Percentiles rank a stretch among this genome's conserved stretches.
These are phyloP conservation scores for Tetracladium setigerum DNA, from an alignment of 495 filamentous ascomycete species.

Conservation along the genomic window DNA sequence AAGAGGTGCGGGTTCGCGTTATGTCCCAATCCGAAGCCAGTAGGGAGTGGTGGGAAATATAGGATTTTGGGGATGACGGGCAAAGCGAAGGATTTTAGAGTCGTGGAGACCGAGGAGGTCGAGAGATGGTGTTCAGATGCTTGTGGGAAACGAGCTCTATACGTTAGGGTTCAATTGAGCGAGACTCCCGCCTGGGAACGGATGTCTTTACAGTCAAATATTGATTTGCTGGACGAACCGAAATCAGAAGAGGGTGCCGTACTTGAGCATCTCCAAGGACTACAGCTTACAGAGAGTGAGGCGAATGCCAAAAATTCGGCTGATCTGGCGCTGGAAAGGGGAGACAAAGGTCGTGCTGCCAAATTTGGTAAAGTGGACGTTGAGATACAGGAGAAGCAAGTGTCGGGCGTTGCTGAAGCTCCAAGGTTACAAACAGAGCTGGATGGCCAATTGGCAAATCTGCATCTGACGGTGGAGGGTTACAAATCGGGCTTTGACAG, in stretches of 20 bases:
- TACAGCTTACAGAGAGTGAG: conserved; percentile 9
- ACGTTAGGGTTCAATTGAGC: conserved; percentile 76
- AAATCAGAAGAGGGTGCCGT: conserved; percentile 14
- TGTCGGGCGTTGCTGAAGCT: conserved; percentile 21
- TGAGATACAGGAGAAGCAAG: conserved; percentile 42
- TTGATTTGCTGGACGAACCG: conserved; percentile 49
- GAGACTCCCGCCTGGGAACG: conserved; percentile 74
- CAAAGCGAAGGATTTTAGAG: conserved; percentile 41
- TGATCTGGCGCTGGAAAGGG: conserved; percentile 47
- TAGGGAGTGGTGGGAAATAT: conserved; percentile 35
- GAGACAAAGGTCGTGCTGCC: conserved; percentile 26
- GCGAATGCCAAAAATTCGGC: conserved; percentile 21
- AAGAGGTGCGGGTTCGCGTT: conserved; percentile 75
- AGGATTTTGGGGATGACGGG: conserved; percentile 38
- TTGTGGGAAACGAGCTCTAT: conserved; percentile 73
- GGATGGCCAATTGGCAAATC: conserved; percentile 18
- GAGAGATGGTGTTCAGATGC: conserved; percentile 83
- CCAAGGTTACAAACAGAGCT: conserved; percentile 23
- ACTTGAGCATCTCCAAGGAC: conserved; percentile 27
- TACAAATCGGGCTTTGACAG: conserved; percentile 27
- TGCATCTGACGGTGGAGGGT: conserved; percentile 40
- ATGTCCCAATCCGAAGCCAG: conserved; percentile 52
- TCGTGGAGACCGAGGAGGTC: conserved; percentile 44
- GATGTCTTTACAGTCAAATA: conserved; percentile 34
- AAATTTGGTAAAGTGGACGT: conserved; percentile 21